Conservation (phyloP, 73 alveolate genomes). For the Paramecium sonneborni region DNA sequence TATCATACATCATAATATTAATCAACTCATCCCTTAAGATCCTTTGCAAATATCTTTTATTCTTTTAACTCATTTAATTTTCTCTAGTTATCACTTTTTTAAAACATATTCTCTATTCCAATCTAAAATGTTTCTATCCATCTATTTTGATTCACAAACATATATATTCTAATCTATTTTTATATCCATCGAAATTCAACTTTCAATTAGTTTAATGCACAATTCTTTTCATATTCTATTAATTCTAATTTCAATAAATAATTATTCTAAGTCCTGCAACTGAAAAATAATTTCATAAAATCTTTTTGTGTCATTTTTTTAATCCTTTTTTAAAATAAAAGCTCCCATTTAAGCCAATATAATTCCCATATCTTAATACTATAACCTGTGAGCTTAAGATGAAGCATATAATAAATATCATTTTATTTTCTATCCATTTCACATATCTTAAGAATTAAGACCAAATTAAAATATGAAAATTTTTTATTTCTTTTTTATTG, state of each 20-base stretch:
- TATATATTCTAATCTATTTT: not conserved
- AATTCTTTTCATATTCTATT: constrained; percentile 66
- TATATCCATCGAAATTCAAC: constrained; percentile 77
- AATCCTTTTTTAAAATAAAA: constrained; percentile 71
- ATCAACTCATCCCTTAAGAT: constrained; percentile 28
- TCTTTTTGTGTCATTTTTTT: constrained; percentile 47
- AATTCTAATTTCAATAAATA: constrained; percentile 71
- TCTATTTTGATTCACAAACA: constrained; percentile 49
- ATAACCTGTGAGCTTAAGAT: constrained; percentile 66
- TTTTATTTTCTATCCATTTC: constrained; percentile 52
- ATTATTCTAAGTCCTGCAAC: constrained; percentile 73
- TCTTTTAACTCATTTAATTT: not conserved
- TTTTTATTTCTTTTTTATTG: constrained; percentile 67
- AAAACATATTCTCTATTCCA: not conserved
- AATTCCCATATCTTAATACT: constrained; percentile 76
- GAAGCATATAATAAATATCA: constrained; percentile 71
- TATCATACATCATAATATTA: not conserved
- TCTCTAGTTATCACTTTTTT: not conserved
- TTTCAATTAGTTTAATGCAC: constrained; percentile 63
- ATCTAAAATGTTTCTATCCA: constrained; percentile 8
- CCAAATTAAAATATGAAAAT: constrained; percentile 68
- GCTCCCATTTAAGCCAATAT: constrained; percentile 79
- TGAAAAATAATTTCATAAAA: constrained; percentile 59
- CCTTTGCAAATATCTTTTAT: not conserved
- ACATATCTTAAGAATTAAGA: constrained; percentile 67